Percentiles rank a stretch among this genome's conserved stretches.
Conservation (phyloP, 2,329 filamentous ascomycete species). For the Aaosphaeria pasadenensis region DNA sequence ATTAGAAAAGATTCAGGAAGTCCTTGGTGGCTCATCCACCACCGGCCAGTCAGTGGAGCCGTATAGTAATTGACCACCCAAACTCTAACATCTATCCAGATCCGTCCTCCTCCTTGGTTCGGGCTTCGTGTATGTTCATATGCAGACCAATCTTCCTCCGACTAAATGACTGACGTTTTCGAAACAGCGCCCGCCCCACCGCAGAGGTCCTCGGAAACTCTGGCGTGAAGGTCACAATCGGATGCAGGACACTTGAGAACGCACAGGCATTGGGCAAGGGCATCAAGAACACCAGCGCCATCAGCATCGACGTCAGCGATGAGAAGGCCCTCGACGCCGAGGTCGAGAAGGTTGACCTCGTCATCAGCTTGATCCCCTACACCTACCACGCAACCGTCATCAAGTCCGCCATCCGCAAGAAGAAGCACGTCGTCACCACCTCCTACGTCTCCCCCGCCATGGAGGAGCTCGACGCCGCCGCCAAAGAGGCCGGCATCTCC, state of each 20-base stretch:
- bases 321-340: slow-evolving; percentile 73
- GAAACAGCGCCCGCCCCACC: slow-evolving; percentile 50
- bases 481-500: slow-evolving; percentile 88
- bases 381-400: slow-evolving; percentile 66
- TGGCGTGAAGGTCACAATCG: slow-evolving; percentile 59
- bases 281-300: slow-evolving; percentile 69
- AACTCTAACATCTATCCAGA: slow-evolving; percentile 19
- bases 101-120: slow-evolving; percentile 39
- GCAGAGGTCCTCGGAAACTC: slow-evolving; percentile 57
- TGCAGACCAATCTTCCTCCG: background rate
- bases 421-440: slow-evolving; percentile 96
- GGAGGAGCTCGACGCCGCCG: slow-evolving; percentile 78
- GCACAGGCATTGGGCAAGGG: slow-evolving; percentile 71
- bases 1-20: slow-evolving; percentile 30
- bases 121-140: slow-evolving; percentile 35
- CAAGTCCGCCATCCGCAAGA: slow-evolving; percentile 86
- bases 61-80: background rate
- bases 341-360: slow-evolving; percentile 75
- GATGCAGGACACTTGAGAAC: slow-evolving; percentile 75
- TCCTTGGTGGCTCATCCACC: slow-evolving; percentile 22
- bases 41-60: slow-evolving; percentile 32
- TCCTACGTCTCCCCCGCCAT: slow-evolving; percentile 91
- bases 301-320: slow-evolving; percentile 76
- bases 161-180: background rate
- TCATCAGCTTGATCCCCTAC: slow-evolving; percentile 78